phyloP scores from a whole-genome alignment of 306 rosid species.

The Neltuma alba region DNA sequence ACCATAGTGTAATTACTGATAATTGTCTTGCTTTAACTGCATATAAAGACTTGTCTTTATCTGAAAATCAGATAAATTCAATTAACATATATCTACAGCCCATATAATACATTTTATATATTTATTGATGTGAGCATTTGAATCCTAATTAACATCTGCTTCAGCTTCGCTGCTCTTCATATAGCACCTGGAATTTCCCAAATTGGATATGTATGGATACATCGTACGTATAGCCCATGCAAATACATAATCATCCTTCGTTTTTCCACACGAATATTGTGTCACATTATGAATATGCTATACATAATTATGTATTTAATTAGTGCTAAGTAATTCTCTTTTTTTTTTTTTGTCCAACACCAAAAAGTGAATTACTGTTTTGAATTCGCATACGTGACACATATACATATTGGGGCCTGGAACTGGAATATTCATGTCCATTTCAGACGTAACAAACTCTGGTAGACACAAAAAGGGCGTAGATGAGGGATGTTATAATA shows the following conservation, averaged over 20 bases:
- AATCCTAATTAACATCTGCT: too few species aligned
- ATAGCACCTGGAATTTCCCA: neutral
- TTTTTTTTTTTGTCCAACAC: neutral
- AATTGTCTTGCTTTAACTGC: neutral
- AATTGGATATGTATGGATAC: neutral
- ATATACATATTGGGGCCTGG: neutral
- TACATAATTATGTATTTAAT: neutral
- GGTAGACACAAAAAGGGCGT: neutral
- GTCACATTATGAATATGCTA: neutral
- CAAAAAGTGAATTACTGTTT: neutral
- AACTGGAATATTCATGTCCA: neutral
- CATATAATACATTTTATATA: too few species aligned
- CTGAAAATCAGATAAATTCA: too few species aligned
- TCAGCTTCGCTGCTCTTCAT: neutral
- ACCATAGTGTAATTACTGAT: too few species aligned
- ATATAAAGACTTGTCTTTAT: too few species aligned
- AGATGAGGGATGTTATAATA: neutral
- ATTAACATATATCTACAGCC: too few species aligned
- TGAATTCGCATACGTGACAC: neutral
- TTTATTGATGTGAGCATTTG: too few species aligned
- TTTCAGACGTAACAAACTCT: neutral
- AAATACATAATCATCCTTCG: neutral
- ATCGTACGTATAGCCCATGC: neutral
- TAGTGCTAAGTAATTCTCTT: too few species aligned
- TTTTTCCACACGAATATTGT: constrained; percentile 1